Percentiles rank a stretch among this genome's conserved stretches.
These are phyloP conservation scores for Diplodia intermedia DNA, from an alignment of 2,329 filamentous ascomycete genomes.

Conservation along the genomic window DNA sequence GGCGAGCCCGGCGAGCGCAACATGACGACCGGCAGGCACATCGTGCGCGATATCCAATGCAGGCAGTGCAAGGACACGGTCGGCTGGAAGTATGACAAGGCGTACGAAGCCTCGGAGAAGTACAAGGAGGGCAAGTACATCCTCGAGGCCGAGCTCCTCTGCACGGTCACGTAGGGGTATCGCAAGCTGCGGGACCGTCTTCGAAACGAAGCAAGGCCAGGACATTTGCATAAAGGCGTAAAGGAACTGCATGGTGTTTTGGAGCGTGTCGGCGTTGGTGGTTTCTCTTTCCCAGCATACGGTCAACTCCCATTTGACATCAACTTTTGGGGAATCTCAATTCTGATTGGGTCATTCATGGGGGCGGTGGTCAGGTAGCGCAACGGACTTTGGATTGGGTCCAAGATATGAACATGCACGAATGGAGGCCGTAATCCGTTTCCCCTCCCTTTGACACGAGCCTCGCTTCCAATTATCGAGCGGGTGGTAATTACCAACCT, in stretches of 20 bases:
- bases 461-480: not conserved
- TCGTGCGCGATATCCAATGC: slow-evolving; percentile 92
- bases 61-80: slow-evolving; percentile 90
- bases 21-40: slow-evolving; percentile 96
- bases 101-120: slow-evolving; percentile 88
- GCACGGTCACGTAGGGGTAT: slow-evolving; percentile 65
- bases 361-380: slow-evolving; percentile 2
- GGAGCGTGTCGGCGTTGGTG: slow-evolving; percentile 13
- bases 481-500: not conserved
- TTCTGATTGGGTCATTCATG: slow-evolving; percentile 19
- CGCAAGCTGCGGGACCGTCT: not conserved
- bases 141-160: slow-evolving; percentile 87
- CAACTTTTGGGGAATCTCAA: not conserved
- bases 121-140: slow-evolving; percentile 99
- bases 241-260: slow-evolving; percentile 26
- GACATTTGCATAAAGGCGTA: slow-evolving; percentile 23
- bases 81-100: slow-evolving; percentile 99
- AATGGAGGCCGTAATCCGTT: slow-evolving; percentile 1
- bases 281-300: not conserved
- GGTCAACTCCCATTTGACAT: slow-evolving; percentile 5
- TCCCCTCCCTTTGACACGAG: not conserved
- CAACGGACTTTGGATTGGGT: slow-evolving; percentile 11
- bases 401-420: slow-evolving; percentile 7
- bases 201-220: not conserved
- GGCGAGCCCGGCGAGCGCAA: slow-evolving; percentile 90